phyloP scores from a whole-genome alignment of 2,329 filamentous ascomycete genomes.

The Fonsecaea monophora region DNA sequence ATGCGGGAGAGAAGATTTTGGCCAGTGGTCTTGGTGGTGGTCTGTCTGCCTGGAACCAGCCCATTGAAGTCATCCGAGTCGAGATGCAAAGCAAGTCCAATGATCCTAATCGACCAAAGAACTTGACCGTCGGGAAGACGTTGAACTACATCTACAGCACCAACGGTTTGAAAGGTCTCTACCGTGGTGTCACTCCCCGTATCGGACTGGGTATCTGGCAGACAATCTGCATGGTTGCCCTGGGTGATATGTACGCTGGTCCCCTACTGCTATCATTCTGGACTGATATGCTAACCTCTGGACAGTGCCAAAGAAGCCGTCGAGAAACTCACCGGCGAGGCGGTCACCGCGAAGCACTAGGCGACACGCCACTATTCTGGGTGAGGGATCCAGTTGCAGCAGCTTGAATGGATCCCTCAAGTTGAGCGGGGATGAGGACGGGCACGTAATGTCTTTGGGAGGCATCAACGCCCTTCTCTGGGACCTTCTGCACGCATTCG shows the following conservation, averaged over 20 bases:
- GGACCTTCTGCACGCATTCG: not conserved
- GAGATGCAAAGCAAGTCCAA: slow-evolving; percentile 99
- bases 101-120: slow-evolving; percentile 97
- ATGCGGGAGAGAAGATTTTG: slow-evolving; percentile 82
- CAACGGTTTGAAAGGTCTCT: slow-evolving; percentile 90
- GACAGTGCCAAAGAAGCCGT: slow-evolving; percentile 69
- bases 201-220: slow-evolving; percentile 98
- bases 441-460: not conserved
- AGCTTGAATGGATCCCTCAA: not conserved
- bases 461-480: not conserved
- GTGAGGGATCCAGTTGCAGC: not conserved
- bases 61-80: slow-evolving; percentile 98
- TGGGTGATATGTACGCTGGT: slow-evolving; percentile 88
- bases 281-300: slow-evolving; percentile 36
- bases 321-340: slow-evolving; percentile 69
- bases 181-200: slow-evolving; percentile 92
- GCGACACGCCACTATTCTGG: slow-evolving; percentile 1
- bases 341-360: slow-evolving; percentile 70
- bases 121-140: slow-evolving; percentile 91
- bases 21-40: slow-evolving; percentile 89
- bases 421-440: not conserved
- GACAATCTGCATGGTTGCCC: slow-evolving; percentile 99
- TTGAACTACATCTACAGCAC: slow-evolving; percentile 84
- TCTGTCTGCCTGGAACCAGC: slow-evolving; percentile 97
- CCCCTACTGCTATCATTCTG: slow-evolving; percentile 26